Percentiles rank a stretch among this genome's conserved stretches.
phyloP scores from a whole-genome alignment of 2,329 filamentous ascomycete species.

The Arthrobotrys iridis region DNA sequence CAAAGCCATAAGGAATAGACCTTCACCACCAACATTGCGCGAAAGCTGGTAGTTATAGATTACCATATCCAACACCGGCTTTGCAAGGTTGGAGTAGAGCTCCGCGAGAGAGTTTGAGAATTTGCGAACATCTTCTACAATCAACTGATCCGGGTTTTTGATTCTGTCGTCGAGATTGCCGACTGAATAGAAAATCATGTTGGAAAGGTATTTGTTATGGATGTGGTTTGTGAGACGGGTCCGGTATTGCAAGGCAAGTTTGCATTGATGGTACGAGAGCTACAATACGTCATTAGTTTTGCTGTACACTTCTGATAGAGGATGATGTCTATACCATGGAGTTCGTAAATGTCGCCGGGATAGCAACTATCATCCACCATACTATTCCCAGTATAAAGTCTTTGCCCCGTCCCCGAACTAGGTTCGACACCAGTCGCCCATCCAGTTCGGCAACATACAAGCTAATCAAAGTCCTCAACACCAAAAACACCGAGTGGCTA shows the following conservation, averaged over 20 bases:
- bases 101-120: conserved; percentile 96
- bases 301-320: neutral
- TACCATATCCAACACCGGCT: conserved; percentile 91
- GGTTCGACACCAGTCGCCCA: conserved; percentile 86
- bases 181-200: conserved; percentile 97
- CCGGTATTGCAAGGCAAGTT: conserved; percentile 90
- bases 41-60: conserved; percentile 97
- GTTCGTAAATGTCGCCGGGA: conserved; percentile 97
- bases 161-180: conserved; percentile 95
- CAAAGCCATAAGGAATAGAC: conserved; percentile 92
- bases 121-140: conserved; percentile 94
- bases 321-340: conserved; percentile 78
- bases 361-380: conserved; percentile 98
- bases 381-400: conserved; percentile 88
- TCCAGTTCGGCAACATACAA: conserved; percentile 96
- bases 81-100: conserved; percentile 94
- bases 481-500: conserved; percentile 92
- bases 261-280: conserved; percentile 96
- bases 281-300: conserved; percentile 61
- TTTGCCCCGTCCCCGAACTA: conserved; percentile 89
- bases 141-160: conserved; percentile 97
- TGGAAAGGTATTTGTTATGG: conserved; percentile 94
- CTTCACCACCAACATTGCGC: conserved; percentile 93
- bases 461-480: conserved; percentile 89
- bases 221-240: conserved; percentile 93